Percentiles rank a stretch among this genome's conserved stretches.
phyloP scores from a whole-genome alignment of 306 rosid genomes.

The Phaseolus lunatus region DNA sequence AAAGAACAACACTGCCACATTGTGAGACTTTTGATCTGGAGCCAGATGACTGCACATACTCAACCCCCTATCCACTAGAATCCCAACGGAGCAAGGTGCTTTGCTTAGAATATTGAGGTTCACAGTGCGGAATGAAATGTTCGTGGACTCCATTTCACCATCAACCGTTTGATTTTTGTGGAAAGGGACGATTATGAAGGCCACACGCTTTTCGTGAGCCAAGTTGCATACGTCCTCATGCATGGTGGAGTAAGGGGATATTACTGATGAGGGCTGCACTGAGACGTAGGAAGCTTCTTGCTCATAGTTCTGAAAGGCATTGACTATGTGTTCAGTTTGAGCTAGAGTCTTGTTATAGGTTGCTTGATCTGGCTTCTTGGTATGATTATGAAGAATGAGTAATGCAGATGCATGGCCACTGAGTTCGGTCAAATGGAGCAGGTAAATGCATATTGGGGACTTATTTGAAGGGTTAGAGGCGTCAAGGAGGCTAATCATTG shows the following conservation, averaged over 20 bases:
- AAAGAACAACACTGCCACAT: constrained; percentile 67
- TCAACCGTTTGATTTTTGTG: constrained; percentile 89
- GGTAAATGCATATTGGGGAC: constrained; percentile 83
- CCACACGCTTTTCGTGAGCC: constrained; percentile 85
- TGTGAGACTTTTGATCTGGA: constrained; percentile 57
- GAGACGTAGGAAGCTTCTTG: constrained; percentile 60
- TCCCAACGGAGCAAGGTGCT: constrained; percentile 91
- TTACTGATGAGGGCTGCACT: constrained; percentile 73
- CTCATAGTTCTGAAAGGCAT: constrained; percentile 81
- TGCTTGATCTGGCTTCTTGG: constrained; percentile 52
- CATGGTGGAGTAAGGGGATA: constrained; percentile 93
- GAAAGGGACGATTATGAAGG: constrained; percentile 79
- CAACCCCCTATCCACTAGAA: constrained; percentile 83
- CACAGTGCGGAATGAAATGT: constrained; percentile 61
- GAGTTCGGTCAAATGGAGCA: constrained; percentile 82
- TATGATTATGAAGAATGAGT: constrained; percentile 68
- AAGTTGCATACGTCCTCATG: constrained; percentile 81
- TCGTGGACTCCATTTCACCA: constrained; percentile 85
- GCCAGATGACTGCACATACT: constrained; percentile 50
- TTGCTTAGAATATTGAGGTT: constrained; percentile 71
- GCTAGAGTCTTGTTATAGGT: constrained; percentile 69
- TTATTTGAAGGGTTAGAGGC: constrained; percentile 76
- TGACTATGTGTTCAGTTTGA: constrained; percentile 80
- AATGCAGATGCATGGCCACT: constrained; percentile 84
- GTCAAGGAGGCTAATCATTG: constrained; percentile 80